phyloP scores from a whole-genome alignment of 805 yeast genomes.

The Myxozyma monticola region DNA sequence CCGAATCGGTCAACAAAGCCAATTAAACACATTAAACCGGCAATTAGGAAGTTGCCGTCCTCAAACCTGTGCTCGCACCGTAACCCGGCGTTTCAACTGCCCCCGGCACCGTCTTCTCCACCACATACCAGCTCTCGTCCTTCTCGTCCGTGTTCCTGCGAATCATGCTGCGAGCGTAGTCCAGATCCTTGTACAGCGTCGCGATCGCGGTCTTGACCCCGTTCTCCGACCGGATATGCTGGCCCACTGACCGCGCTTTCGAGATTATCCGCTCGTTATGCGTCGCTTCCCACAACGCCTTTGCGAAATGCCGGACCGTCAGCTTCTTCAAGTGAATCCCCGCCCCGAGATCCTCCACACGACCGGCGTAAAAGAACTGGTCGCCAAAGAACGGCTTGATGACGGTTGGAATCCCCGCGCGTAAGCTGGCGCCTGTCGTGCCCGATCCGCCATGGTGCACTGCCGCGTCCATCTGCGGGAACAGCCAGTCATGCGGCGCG shows the following conservation, averaged over 20 bases:
- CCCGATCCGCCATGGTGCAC: conserved; percentile 99
- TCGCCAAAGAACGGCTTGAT: conserved; percentile 96
- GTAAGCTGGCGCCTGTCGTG: conserved; percentile 86
- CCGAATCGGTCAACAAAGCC: too few relatives aligned
- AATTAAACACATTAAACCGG: too few relatives aligned
- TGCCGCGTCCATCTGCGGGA: conserved; percentile 85
- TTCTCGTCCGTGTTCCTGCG: conserved; percentile 1
- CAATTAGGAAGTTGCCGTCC: too few relatives aligned
- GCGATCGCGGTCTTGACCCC: conserved; percentile 80
- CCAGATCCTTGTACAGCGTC: conserved; percentile 54
- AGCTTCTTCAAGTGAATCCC: conserved; percentile 72
- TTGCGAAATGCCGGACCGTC: conserved; percentile 60
- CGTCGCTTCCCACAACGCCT: conserved; percentile 69
- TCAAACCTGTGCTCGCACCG: too few relatives aligned
- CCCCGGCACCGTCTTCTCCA: conserved; percentile 8
- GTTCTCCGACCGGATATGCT: conserved; percentile 64
- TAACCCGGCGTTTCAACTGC: too few relatives aligned
- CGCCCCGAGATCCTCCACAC: conserved; percentile 86
- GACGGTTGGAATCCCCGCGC: conserved; percentile 85
- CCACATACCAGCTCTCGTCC: conserved; percentile 26
- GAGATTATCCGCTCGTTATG: conserved; percentile 64
- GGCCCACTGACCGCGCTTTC: conserved; percentile 65
- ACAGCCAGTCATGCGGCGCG: conserved; percentile 93
- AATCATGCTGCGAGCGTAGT: conserved; percentile 22
- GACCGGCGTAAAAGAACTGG: conserved; percentile 84